These are phyloP conservation scores for Nepenthes alata DNA, from an alignment of 179 eudicot species.

Conservation along the genomic window DNA sequence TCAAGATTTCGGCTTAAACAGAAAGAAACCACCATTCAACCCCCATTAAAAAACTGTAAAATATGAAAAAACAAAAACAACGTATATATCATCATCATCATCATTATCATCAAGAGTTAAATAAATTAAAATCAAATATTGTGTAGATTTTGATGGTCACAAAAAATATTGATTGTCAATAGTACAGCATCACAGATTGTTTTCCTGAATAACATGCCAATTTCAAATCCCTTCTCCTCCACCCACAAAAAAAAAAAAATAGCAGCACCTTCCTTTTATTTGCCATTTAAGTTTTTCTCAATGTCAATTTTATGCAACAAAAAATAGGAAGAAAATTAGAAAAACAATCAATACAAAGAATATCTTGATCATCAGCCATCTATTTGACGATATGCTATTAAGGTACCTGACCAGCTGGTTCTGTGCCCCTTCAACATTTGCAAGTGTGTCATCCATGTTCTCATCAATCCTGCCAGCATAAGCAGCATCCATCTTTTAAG, in stretches of 20 bases:
- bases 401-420: slow-evolving; percentile 72
- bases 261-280: slow-evolving; percentile 14
- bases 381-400: slow-evolving; percentile 79
- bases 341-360: slow-evolving; percentile 80
- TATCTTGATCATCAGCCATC: slow-evolving; percentile 99
- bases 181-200: background rate
- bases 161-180: background rate
- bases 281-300: slow-evolving; percentile 9
- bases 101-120: too few species aligned
- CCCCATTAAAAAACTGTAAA: too few species aligned
- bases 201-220: background rate
- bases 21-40: too few species aligned
- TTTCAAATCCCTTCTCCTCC: background rate
- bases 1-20: too few species aligned
- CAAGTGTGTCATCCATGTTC: slow-evolving; percentile 87
- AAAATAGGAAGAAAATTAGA: slow-evolving; percentile 87
- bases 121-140: too few species aligned
- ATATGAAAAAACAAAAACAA: too few species aligned
- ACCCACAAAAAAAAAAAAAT: background rate
- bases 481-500: slow-evolving; percentile 3
- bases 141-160: background rate
- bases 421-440: slow-evolving; percentile 92
- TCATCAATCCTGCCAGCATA: slow-evolving; percentile 62
- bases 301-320: slow-evolving; percentile 47
- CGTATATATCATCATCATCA: too few species aligned